Percentiles rank a stretch among this genome's conserved stretches.
phyloP scores from a whole-genome alignment of 305 asterid species.

The Solanum hybrid region DNA sequence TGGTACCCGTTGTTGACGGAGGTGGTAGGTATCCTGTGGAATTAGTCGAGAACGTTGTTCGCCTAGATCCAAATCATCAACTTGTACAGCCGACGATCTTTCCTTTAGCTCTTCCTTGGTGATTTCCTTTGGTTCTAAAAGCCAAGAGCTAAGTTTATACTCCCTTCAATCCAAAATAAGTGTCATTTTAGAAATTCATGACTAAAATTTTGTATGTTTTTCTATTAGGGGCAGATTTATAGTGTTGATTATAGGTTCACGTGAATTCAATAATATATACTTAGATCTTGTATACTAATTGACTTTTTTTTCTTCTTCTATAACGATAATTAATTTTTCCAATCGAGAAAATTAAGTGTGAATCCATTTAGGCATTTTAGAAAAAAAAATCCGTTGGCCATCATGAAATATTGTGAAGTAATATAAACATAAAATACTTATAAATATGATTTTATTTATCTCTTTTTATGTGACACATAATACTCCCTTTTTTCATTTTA shows the following conservation, averaged over 20 bases:
- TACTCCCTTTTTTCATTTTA: too few relatives aligned
- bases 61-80: background rate
- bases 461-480: too few relatives aligned
- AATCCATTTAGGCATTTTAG: too few relatives aligned
- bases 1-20: background rate
- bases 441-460: too few relatives aligned
- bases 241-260: background rate
- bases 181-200: background rate
- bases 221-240: background rate
- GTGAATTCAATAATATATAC: background rate
- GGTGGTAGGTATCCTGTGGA: background rate
- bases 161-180: background rate
- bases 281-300: too few relatives aligned
- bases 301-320: too few relatives aligned
- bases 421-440: too few relatives aligned
- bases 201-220: too few relatives aligned
- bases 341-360: too few relatives aligned
- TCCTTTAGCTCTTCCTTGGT: background rate
- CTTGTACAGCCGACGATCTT: background rate
- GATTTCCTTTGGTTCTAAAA: background rate
- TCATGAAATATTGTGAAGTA: too few relatives aligned
- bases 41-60: background rate
- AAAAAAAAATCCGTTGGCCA: too few relatives aligned
- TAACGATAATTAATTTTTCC: accelerated
- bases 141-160: background rate